Evolutionary conservation across 2,329 filamentous ascomycete species (phyloP).

Genomic region (Balansia obtecta): DNA sequence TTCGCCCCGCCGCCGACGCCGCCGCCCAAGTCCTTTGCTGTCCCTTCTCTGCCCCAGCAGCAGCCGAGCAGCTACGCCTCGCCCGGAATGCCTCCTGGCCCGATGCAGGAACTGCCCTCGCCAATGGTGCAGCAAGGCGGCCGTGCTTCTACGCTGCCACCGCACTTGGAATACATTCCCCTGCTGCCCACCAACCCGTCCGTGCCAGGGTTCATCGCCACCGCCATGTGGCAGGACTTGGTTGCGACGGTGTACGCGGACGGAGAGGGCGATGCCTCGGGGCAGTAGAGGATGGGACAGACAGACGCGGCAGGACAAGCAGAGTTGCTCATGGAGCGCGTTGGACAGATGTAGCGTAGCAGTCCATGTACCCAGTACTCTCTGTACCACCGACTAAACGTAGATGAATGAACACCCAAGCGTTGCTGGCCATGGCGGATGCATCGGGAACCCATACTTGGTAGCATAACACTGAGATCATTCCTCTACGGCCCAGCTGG

Average conservation of each 20-base stretch:
- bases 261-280: slow-evolving; percentile 19
- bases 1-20: slow-evolving; percentile 66
- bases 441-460: too few species aligned
- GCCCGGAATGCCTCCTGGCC: not conserved
- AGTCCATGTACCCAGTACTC: too few species aligned
- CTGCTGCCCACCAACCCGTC: slow-evolving; percentile 30
- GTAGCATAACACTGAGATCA: too few species aligned
- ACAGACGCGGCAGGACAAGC: not conserved
- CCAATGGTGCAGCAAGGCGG: not conserved
- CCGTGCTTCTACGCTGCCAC: not conserved
- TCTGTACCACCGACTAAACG: too few species aligned
- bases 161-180: not conserved
- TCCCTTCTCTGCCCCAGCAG: slow-evolving; percentile 40
- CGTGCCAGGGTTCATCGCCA: slow-evolving; percentile 49
- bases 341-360: too few species aligned
- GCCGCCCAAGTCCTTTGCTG: slow-evolving; percentile 54
- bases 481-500: too few species aligned
- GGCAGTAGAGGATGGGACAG: not conserved
- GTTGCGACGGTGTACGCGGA: slow-evolving; percentile 57
- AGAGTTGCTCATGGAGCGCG: too few species aligned
- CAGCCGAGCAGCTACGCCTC: slow-evolving; percentile 9
- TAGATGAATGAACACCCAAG: too few species aligned
- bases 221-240: slow-evolving; percentile 62
- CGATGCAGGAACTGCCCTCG: slow-evolving; percentile 15
- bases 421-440: too few species aligned